A percentile compares a stretch with the other conserved stretches of the same genome.
Conservation (phyloP, 2,329 filamentous ascomycete species). For the Apiospora arundinis region DNA sequence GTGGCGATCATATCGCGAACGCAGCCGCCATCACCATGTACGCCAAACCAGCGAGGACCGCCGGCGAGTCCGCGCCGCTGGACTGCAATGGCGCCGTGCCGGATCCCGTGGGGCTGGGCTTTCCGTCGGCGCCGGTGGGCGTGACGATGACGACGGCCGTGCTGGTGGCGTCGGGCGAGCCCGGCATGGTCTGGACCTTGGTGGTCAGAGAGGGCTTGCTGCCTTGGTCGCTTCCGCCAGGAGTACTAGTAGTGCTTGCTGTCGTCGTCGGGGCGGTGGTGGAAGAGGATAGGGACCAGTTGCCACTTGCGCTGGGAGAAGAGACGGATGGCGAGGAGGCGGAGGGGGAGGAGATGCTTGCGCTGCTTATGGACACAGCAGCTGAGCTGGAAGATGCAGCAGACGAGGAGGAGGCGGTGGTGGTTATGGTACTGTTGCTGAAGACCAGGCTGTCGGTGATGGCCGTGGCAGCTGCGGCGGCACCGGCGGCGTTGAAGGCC, state of each 20-base stretch:
- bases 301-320: neutral
- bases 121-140: neutral
- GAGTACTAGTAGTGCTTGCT: neutral
- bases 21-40: neutral
- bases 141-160: neutral
- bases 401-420: neutral
- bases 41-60: neutral
- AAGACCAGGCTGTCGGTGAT: neutral
- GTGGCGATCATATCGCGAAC: neutral
- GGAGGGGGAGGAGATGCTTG: neutral
- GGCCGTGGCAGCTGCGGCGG: neutral
- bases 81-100: neutral
- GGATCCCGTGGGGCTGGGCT: neutral
- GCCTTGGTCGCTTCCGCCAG: neutral
- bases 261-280: neutral
- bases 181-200: neutral
- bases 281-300: too few species aligned
- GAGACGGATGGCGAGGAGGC: neutral
- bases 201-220: neutral
- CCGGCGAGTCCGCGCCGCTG: neutral
- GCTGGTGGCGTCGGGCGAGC: slow-evolving; percentile 7
- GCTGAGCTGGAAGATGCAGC: neutral
- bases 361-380: neutral
- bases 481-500: neutral
- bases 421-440: neutral